Percentiles rank a stretch among this genome's conserved stretches.
Evolutionary conservation across 1,139 yeast species (phyloP).

Genomic region (Protomyces pachydermus): DNA sequence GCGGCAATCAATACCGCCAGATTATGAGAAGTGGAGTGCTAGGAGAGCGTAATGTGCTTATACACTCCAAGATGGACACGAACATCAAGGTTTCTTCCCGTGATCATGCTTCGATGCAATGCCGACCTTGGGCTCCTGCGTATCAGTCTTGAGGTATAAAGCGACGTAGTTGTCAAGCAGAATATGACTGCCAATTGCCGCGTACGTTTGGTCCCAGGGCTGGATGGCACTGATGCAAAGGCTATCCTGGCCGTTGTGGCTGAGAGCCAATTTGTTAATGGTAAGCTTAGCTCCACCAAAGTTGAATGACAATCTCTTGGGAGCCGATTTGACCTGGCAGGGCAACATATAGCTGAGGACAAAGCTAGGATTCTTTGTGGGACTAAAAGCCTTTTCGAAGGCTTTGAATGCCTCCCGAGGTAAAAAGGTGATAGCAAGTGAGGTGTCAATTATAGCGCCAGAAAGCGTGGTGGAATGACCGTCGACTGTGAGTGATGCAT

Average conservation of each 20-base stretch:
- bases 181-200: not conserved
- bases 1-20: too few relatives aligned
- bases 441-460: not conserved
- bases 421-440: not conserved
- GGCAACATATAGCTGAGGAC: too few relatives aligned
- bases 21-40: too few relatives aligned
- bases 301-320: too few relatives aligned
- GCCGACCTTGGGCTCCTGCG: not conserved
- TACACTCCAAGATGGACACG: not conserved
- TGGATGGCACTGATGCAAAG: not conserved
- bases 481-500: not conserved
- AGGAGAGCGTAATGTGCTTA: too few relatives aligned
- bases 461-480: not conserved
- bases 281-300: too few relatives aligned
- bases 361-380: too few relatives aligned
- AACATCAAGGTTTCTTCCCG: not conserved
- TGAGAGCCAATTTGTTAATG: too few relatives aligned
- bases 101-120: not conserved
- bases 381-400: too few relatives aligned
- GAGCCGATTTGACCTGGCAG: too few relatives aligned
- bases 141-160: not conserved
- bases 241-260: too few relatives aligned
- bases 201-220: not conserved
- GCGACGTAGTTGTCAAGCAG: not conserved
- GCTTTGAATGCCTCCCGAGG: not conserved